Percentiles rank a stretch among this genome's conserved stretches.
Conservation (phyloP, 257 asterid species). For the Penstemon newberryi region DNA sequence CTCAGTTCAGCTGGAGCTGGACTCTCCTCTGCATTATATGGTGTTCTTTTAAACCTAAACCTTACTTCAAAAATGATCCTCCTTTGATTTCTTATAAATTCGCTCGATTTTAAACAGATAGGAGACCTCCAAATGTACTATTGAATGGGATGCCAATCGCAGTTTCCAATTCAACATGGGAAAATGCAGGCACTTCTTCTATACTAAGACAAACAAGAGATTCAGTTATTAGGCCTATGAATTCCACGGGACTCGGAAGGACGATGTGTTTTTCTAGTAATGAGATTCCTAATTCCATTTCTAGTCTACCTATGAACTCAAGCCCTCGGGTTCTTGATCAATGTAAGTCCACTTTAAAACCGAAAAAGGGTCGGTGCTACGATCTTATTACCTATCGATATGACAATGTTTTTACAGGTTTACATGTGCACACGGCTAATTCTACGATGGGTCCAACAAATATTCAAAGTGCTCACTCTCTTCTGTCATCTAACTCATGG, state of each 20-base stretch:
- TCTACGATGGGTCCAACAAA: slow-evolving; percentile 28
- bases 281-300: slow-evolving; percentile 24
- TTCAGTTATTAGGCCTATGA: slow-evolving; percentile 28
- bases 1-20: slow-evolving; percentile 35
- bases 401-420: slow-evolving; percentile 24
- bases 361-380: background rate
- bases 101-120: slow-evolving; percentile 28
- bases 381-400: too few relatives aligned
- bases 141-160: slow-evolving; percentile 38
- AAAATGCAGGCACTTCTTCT: slow-evolving; percentile 9
- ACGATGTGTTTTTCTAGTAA: background rate
- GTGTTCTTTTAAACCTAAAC: slow-evolving; percentile 23
- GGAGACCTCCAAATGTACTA: slow-evolving; percentile 29
- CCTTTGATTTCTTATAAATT: background rate
- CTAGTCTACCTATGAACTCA: slow-evolving; percentile 29
- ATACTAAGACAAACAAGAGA: slow-evolving; percentile 18
- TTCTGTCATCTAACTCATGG: slow-evolving; percentile 52
- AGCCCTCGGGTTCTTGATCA: slow-evolving; percentile 34
- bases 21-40: slow-evolving; percentile 49
- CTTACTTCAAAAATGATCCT: background rate
- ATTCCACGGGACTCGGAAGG: slow-evolving; percentile 14
- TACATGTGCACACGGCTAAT: slow-evolving; percentile 11
- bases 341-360: slow-evolving; percentile 28
- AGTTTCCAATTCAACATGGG: slow-evolving; percentile 35
- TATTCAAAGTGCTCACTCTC: slow-evolving; percentile 48